These are phyloP conservation scores for Hortiboletus flavorubellus DNA, from an alignment of 768 basidiomycete genomes.

Conservation along the genomic window DNA sequence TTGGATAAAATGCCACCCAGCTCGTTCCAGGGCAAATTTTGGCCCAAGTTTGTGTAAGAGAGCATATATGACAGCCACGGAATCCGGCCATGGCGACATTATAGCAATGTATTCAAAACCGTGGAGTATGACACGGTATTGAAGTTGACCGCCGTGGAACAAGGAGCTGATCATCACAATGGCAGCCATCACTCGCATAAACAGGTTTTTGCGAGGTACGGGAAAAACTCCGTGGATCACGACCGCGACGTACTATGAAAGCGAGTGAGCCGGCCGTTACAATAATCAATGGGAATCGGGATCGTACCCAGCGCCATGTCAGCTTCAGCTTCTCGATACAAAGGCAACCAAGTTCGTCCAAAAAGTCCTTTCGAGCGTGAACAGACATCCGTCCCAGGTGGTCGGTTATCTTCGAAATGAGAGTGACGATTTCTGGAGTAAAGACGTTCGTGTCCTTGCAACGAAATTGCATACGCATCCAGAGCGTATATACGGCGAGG, in stretches of 20 bases:
- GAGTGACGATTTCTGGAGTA: conserved; percentile 1
- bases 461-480: conserved; percentile 15
- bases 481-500: conserved; percentile 7
- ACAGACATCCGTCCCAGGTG: conserved; percentile 7
- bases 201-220: conserved; percentile 6
- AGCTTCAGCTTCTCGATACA: conserved; percentile 14
- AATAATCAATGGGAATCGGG: neutral
- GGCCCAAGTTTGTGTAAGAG: conserved; percentile 19
- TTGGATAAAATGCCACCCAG: conserved; percentile 14
- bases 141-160: conserved; percentile 13
- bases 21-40: conserved; percentile 6
- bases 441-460: conserved; percentile 4
- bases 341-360: conserved; percentile 6
- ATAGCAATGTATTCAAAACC: conserved; percentile 9
- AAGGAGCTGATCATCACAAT: conserved; percentile 15
- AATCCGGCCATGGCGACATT: conserved; percentile 18
- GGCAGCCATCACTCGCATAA: conserved; percentile 13
- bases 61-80: conserved; percentile 12
- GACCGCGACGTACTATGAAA: conserved; percentile 9
- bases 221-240: neutral
- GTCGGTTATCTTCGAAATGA: conserved; percentile 8
- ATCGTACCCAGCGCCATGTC: conserved; percentile 18
- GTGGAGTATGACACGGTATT: conserved; percentile 1
- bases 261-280: neutral
- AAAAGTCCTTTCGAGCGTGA: conserved; percentile 5